Percentiles rank a stretch among this genome's conserved stretches.
These are phyloP conservation scores for Colletotrichum sp. DNA, from an alignment of 2,329 filamentous ascomycete genomes.

Conservation along the genomic window DNA sequence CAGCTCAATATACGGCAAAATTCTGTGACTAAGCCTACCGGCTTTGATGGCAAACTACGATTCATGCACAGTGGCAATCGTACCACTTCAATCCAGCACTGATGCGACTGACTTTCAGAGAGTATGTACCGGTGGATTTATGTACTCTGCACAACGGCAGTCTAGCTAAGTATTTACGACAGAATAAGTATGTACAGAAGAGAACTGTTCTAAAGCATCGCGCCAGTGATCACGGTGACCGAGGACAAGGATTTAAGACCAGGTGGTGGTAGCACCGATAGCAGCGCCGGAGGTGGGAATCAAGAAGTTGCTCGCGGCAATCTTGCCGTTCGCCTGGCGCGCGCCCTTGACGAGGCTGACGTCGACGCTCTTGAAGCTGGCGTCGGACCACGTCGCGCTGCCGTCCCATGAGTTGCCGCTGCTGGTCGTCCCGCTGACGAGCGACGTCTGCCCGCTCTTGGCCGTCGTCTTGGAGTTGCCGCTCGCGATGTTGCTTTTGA, in stretches of 20 bases:
- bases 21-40: not conserved
- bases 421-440: conserved; percentile 23
- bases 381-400: conserved; percentile 31
- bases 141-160: conserved; percentile 1
- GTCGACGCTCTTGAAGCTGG: conserved; percentile 40
- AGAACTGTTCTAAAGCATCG: not conserved
- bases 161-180: conserved; percentile 7
- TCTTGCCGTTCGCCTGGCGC: conserved; percentile 41
- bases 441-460: conserved; percentile 27
- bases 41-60: not conserved
- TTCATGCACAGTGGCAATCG: not conserved
- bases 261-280: conserved; percentile 42
- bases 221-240: not conserved
- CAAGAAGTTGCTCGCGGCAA: conserved; percentile 46
- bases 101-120: not conserved
- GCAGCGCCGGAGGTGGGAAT: conserved; percentile 38
- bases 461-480: conserved; percentile 28
- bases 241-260: not conserved
- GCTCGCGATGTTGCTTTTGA: conserved; percentile 44
- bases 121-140: not conserved
- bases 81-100: not conserved
- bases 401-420: conserved; percentile 49
- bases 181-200: not conserved
- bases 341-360: conserved; percentile 38
- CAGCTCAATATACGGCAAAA: not conserved